Conservation (phyloP, 805 yeast genomes). For the Schizosaccharomyces osmophilus region DNA sequence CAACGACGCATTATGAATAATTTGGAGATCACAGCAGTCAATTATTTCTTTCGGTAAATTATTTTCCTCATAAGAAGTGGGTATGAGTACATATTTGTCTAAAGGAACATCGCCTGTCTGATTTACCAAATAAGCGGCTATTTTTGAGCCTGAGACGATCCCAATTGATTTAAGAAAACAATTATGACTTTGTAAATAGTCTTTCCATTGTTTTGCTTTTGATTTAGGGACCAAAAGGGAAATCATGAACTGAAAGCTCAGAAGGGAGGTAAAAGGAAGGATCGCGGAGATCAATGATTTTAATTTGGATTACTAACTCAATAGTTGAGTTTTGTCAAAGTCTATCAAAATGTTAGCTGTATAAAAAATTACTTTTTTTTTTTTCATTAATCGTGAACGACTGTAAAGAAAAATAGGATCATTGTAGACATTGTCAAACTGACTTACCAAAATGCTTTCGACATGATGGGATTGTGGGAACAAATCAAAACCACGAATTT, state of each 20-base stretch:
- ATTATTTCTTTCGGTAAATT: not conserved
- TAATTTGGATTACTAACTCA: not conserved
- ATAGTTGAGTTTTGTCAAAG: not conserved
- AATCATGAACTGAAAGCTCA: not conserved
- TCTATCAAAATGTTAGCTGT: not conserved
- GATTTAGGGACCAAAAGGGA: not conserved
- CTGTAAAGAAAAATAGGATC: not conserved
- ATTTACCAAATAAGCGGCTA: not conserved
- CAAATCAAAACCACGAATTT: constrained; percentile 83
- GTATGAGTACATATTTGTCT: not conserved
- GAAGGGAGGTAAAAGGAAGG: not conserved
- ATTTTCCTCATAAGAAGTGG: not conserved
- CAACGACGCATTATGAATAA: not conserved
- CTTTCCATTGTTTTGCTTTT: not conserved
- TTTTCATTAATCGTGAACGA: too few relatives aligned
- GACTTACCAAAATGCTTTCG: constrained; percentile 30
- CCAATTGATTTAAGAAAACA: constrained; percentile 13
- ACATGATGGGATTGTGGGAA: constrained; percentile 89
- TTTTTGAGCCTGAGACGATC: not conserved
- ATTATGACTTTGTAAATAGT: constrained; percentile 10
- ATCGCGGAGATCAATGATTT: not conserved
- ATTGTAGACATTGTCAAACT: not conserved
- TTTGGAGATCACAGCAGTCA: not conserved
- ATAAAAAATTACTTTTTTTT: not conserved
- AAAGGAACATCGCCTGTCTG: not conserved